Evolutionary conservation across 306 rosid species (phyloP).

Genomic region (Vigna unguiculata): DNA sequence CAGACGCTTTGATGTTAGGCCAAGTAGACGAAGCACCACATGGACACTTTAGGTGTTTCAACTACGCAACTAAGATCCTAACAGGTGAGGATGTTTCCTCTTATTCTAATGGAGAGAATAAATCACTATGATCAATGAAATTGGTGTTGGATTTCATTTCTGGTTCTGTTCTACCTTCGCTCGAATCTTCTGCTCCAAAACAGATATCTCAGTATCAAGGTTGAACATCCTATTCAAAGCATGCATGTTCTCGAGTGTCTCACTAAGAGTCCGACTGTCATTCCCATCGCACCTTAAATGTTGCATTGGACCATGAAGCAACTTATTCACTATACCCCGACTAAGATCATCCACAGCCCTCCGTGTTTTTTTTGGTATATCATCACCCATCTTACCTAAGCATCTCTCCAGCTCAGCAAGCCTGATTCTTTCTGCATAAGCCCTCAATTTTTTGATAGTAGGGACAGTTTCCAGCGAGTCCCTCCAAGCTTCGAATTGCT

Average conservation of each 20-base stretch:
- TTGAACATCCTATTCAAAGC: conserved; percentile 98
- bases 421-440: conserved; percentile 96
- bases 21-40: conserved; percentile 36
- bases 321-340: conserved; percentile 94
- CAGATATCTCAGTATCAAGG: conserved; percentile 89
- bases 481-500: conserved; percentile 98
- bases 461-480: conserved; percentile 99
- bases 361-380: conserved; percentile 84
- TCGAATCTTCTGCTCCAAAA: conserved; percentile 91
- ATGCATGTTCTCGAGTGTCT: conserved; percentile 98
- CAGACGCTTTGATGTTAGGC: conserved; percentile 47
- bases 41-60: conserved; percentile 44
- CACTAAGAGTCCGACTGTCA: conserved; percentile 87
- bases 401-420: conserved; percentile 92
- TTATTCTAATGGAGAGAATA: conserved; percentile 55
- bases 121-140: conserved; percentile 51
- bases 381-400: conserved; percentile 97
- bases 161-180: conserved; percentile 95
- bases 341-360: conserved; percentile 96
- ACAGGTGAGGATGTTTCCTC: conserved; percentile 59
- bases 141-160: conserved; percentile 56
- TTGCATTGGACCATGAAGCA: conserved; percentile 99
- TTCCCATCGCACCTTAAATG: conserved; percentile 97
- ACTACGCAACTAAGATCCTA: conserved; percentile 50
- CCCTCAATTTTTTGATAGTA: conserved; percentile 93